These are phyloP conservation scores for Endoconidiophora laricicola DNA, from an alignment of 2,329 filamentous ascomycete species.

Conservation along the genomic window DNA sequence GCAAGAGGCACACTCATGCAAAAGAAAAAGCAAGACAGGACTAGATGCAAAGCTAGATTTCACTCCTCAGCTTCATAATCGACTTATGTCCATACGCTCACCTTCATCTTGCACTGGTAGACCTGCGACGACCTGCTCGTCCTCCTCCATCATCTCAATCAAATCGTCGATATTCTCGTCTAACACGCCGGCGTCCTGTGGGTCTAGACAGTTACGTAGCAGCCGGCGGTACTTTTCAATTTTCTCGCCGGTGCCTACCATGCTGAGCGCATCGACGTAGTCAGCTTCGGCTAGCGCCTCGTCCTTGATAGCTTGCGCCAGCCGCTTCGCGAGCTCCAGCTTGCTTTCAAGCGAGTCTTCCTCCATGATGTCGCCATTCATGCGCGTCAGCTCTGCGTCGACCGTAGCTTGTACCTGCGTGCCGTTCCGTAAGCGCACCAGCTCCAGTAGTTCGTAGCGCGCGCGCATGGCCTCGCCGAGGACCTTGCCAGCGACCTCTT, in stretches of 20 bases:
- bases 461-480: slow-evolving; percentile 33
- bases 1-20: neutral
- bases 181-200: slow-evolving; percentile 49
- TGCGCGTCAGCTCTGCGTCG: slow-evolving; percentile 26
- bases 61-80: neutral
- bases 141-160: slow-evolving; percentile 47
- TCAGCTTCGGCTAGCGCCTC: slow-evolving; percentile 46
- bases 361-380: slow-evolving; percentile 29
- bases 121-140: slow-evolving; percentile 29
- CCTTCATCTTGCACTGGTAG: slow-evolving; percentile 19
- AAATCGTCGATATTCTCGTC: slow-evolving; percentile 46
- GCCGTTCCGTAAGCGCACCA: slow-evolving; percentile 35
- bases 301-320: slow-evolving; percentile 39
- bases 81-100: slow-evolving; percentile 18
- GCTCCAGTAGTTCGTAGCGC: slow-evolving; percentile 31
- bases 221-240: slow-evolving; percentile 58
- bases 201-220: slow-evolving; percentile 50
- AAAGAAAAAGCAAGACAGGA: neutral
- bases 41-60: neutral
- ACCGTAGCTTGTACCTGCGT: slow-evolving; percentile 35
- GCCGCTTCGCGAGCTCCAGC: slow-evolving; percentile 38
- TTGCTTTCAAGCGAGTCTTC: slow-evolving; percentile 32
- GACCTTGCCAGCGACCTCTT: slow-evolving; percentile 34
- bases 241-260: slow-evolving; percentile 55
- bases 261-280: slow-evolving; percentile 50